Evolutionary conservation across 129 eudicot species (phyloP), one percentile per base, ranked within the genome.

Genomic region (Saposhnikovia divaricata): DNA sequence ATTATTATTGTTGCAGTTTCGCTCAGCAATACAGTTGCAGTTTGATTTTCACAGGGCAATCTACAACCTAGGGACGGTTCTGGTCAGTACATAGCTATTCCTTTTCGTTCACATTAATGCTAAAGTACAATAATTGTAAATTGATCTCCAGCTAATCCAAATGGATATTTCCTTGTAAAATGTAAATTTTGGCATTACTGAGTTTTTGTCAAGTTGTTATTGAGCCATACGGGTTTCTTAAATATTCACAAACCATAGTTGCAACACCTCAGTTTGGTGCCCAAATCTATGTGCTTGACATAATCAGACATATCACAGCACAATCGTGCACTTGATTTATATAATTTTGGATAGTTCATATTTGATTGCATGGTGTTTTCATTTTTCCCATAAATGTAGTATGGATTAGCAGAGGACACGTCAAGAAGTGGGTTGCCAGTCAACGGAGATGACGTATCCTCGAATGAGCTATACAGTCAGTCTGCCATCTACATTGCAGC

Each of bases 351-450:
- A 76, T 61, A 47, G 47, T 38, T 10, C 37, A 9, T 5, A 47
- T 57, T 27, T 10, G 25, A 9, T 5, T 73, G 38, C 13, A 15
- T 16, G 31, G 39, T 14, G 77, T 74, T 72, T 70, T 40, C 48
- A 73, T 40, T 23, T 66, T 73, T 75, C 46, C 47, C 47, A 59
- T 9, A 46, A 82, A 61, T 85, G 87, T 88, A 90, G 93, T 94
- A 94, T 79, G 98, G 98, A 78, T 86, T 95, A 90, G 96, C 98
- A 74, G 97, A 95, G 79, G 98, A 95, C 86, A 89, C 93, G 23
- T 88, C 96, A 76, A 92, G 97, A 92, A 86, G 96, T 55, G 98
- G 98, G 45, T 92, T 89, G 51, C 45, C 84, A 59, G 76, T 83
- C 51, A 59, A 79, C 50, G 86, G 88, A 59, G 85, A 92, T 50